Percentiles rank a stretch among this genome's conserved stretches.
These are phyloP conservation scores for Leptographium radiaticola DNA, from an alignment of 2,329 filamentous ascomycete species.

Conservation along the genomic window DNA sequence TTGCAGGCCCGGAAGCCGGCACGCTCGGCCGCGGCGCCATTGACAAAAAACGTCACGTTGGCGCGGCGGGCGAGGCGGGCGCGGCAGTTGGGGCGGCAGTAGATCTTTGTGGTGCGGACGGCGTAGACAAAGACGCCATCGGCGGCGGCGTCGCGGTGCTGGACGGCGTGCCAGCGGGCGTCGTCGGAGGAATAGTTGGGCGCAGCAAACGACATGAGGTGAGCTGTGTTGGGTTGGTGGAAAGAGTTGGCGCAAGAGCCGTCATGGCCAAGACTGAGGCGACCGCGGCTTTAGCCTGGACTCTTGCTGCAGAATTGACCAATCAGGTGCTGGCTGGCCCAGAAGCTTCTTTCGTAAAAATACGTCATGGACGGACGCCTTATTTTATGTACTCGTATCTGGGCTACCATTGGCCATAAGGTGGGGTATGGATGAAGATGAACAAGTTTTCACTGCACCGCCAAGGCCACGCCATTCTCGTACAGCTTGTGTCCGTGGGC, in stretches of 20 bases:
- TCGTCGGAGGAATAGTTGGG: constrained; percentile 10
- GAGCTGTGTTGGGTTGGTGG: background rate
- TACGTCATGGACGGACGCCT: no score
- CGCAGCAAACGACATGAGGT: no score
- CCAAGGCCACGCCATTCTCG: background rate
- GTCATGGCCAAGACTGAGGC: background rate
- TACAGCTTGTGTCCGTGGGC: background rate
- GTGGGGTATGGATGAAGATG: no score
- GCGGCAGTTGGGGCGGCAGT: constrained; percentile 48
- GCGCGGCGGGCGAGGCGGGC: constrained; percentile 46
- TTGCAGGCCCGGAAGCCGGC: constrained; percentile 44
- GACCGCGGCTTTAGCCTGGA: background rate
- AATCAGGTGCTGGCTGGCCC: background rate
- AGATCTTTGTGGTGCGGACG: constrained; percentile 33
- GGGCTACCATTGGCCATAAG: no score
- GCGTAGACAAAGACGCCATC: constrained; percentile 29
- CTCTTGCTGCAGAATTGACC: background rate
- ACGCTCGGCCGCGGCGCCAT: constrained; percentile 26
- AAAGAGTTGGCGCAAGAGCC: background rate
- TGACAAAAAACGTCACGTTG: constrained; percentile 43
- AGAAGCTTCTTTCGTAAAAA: no score
- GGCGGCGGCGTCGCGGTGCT: constrained; percentile 20
- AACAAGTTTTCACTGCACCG: background rate
- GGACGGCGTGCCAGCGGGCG: constrained; percentile 24
- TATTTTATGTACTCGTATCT: no score